Base-by-base conservation (phyloP, 2,329 filamentous ascomycete species). In the Cladosporium colombiae region DNA sequence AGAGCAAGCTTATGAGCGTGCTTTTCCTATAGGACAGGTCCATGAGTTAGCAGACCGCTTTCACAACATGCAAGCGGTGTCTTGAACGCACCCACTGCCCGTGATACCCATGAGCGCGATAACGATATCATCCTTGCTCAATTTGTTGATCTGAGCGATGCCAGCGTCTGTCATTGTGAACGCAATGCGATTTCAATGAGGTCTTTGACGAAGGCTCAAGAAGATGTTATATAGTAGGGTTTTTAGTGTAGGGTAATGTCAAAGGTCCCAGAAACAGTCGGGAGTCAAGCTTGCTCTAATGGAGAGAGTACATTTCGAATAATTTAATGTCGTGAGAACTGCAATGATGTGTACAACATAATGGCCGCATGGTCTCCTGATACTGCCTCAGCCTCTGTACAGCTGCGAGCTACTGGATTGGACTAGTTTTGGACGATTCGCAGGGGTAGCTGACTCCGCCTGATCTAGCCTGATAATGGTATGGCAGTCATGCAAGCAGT, bases 51-150 rank as follows among this genome's bases (percentile, higher is more conserved):
- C 35, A 40, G 18, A 16, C 18, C 10, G 16, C 35, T 16, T 16
- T 29, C 27, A 29, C 27, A 4, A 5, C 27, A 29, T 29, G 27
- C 4, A 29, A 29, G 27, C 27, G 27, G 27, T 6, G 27, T 29
- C 2, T 29, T 5, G 27, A 6, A 29, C 27, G 27, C 21, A 46
- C 40, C 40, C 40, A 21, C 40, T 46, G n/a, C 80, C 80, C 0
- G 80, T 81, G 33, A 79, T 69, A 2, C 80, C 80, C 75, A 81
- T 78, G 1, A 81, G 75, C 1, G 77, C 78, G 40, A 80, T 79
- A 29, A 65, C 40, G 13, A 65, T 53, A 31, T 65, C 62, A 27
- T 65, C 49, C 29, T 58, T 50, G 29, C 44, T 33, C 21, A 65
- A 33, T 31, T 57, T 49, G 23, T 25, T 57, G 35, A 56, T 31